phyloP scores from a whole-genome alignment of 306 rosid species.

The Pueraria montana region DNA sequence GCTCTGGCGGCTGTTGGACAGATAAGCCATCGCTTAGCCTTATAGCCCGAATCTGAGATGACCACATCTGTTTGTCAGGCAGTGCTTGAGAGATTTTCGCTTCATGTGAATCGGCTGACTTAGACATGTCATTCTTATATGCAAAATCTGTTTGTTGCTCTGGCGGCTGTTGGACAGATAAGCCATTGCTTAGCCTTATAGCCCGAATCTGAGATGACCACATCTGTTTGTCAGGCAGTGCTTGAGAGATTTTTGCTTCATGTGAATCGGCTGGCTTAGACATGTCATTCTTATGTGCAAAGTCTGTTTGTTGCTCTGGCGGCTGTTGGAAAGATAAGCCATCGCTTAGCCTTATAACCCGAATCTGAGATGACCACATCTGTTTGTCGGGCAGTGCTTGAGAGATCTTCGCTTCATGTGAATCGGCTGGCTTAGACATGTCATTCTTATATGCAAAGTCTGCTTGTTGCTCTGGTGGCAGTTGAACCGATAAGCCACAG shows the following conservation, averaged over 20 bases:
- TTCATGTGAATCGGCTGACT: neutral
- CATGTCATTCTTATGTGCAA: neutral
- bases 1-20: neutral
- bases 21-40: neutral
- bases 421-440: neutral
- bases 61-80: neutral
- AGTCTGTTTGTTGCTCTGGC: neutral
- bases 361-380: neutral
- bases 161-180: neutral
- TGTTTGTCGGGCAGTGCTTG: neutral
- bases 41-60: neutral
- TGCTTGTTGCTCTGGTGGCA: neutral
- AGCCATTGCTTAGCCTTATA: neutral
- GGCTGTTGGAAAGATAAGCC: neutral
- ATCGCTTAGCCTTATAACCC: neutral
- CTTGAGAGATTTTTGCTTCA: too few relatives aligned
- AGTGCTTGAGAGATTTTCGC: neutral
- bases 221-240: neutral
- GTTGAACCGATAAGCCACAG: constrained; percentile 1
- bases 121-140: neutral
- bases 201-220: neutral
- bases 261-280: neutral
- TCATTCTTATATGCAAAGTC: neutral
- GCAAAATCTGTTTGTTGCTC: neutral
- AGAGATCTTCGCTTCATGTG: too few relatives aligned